phyloP scores from a whole-genome alignment of 768 basidiomycete genomes.

The Clitopilus hobsonii region DNA sequence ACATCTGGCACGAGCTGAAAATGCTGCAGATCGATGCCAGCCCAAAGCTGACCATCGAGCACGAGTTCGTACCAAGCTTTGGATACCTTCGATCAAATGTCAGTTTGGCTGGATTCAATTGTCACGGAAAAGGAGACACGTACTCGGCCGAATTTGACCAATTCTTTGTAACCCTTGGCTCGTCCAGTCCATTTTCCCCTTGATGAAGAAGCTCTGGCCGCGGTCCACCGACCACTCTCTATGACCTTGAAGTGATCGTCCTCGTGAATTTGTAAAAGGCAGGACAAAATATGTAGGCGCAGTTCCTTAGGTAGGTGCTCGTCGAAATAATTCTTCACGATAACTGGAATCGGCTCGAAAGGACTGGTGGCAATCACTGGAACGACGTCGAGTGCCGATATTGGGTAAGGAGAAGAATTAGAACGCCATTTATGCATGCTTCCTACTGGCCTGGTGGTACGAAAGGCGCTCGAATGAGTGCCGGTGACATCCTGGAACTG shows the following conservation, averaged over 20 bases:
- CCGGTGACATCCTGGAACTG: constrained; percentile 4
- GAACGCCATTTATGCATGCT: constrained; percentile 46
- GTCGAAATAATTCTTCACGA: constrained; percentile 61
- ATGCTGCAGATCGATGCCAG: constrained; percentile 52
- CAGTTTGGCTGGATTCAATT: not conserved
- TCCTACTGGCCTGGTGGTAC: not conserved
- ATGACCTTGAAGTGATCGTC: constrained; percentile 46
- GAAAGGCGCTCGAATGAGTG: constrained; percentile 1
- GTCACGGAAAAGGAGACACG: constrained; percentile 20
- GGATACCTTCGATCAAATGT: constrained; percentile 51
- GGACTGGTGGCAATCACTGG: constrained; percentile 44
- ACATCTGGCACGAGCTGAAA: constrained; percentile 54
- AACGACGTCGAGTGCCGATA: constrained; percentile 57
- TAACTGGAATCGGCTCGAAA: constrained; percentile 45
- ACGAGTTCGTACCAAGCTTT: constrained; percentile 70
- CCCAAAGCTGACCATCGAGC: constrained; percentile 88
- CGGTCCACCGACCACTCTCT: constrained; percentile 52
- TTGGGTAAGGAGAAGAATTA: constrained; percentile 60
- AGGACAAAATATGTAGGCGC: constrained; percentile 51
- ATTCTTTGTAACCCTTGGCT: constrained; percentile 69
- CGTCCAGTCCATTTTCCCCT: constrained; percentile 72
- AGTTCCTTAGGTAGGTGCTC: constrained; percentile 69
- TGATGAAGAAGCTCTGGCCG: constrained; percentile 53
- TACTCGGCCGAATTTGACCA: constrained; percentile 78
- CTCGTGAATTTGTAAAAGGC: constrained; percentile 55